Evolutionary conservation across 257 asterid species (phyloP), one percentile per base, ranked within the genome.

Genomic region (Solanum chaucha): DNA sequence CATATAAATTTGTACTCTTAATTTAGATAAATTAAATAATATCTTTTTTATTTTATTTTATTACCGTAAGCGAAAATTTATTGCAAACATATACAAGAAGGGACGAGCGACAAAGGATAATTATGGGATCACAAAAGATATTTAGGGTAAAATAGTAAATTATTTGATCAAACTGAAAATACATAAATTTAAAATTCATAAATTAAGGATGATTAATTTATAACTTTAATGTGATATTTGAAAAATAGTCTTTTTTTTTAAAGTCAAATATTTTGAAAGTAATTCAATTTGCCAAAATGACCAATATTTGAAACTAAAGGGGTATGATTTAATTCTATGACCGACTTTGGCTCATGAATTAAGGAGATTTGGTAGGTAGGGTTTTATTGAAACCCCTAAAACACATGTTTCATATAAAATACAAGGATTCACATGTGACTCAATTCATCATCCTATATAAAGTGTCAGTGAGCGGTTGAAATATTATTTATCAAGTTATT

Each of bases 311-410:
- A 32, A 22, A 32, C 80, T 36, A 34, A 32, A 8, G 80, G 80
- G 80, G 30, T 34, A 34, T 5, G 30, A 20, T 20, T 73, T 20
- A 20, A 48, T 48, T 48, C 83, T 80, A 74, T 73, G 35, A 35
- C 3, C 9, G 19, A 73, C 26, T 73, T 73, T 67, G 30, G 48
- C 10, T 2, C 28, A 72, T 41, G 46, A 44, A 73, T 35, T 73
- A 22, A 74, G 82, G 82, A 36, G 82, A 74, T 74, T 87, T 87
- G 70, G 41, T 87, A 71, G 87, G 91, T 87, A 84, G 88, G 82
- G 83, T 86, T 86, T 72, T 65, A 13, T 65, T 15, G 65, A 48
- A 84, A 30, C 55, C 8, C 6, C 61, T 28, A 36, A 59, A 67
- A 59, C 88, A 75, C 58, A 82, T 82, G 88, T 74, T 36, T 74